Conservation (phyloP, 495 filamentous ascomycete species). For the Penicillium alfredii region DNA sequence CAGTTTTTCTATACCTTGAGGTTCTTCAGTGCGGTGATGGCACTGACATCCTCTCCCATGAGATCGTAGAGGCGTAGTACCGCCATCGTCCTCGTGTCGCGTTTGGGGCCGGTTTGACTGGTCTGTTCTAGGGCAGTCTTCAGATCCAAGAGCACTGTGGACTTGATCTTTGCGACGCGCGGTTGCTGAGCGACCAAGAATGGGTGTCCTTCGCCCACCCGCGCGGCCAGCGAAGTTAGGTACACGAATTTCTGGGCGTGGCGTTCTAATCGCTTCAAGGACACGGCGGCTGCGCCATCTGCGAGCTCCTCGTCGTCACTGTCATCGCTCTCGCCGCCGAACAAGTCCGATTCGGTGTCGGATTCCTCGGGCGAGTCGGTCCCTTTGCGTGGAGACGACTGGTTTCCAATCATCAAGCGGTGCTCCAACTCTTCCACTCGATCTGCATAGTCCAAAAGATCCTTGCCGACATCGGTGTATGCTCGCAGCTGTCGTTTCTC, state of each 20-base stretch:
- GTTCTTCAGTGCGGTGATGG: conserved; percentile 55
- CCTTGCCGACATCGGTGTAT: conserved; percentile 53
- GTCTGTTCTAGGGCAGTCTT: conserved; percentile 72
- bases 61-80: conserved; percentile 71
- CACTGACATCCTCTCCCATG: conserved; percentile 68
- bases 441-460: conserved; percentile 64
- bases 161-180: conserved; percentile 55
- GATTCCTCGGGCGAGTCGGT: conserved; percentile 13
- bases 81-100: conserved; percentile 55
- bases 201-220: conserved; percentile 56
- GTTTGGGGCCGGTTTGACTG: conserved; percentile 45
- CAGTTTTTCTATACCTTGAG: conserved; percentile 45
- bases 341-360: conserved; percentile 35
- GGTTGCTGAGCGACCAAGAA: conserved; percentile 55
- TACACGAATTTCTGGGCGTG: conserved; percentile 55
- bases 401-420: conserved; percentile 51
- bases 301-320: conserved; percentile 47
- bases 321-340: conserved; percentile 49
- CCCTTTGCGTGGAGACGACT: conserved; percentile 7
- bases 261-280: conserved; percentile 47
- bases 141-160: conserved; percentile 79
- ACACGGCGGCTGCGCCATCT: conserved; percentile 37
- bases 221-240: conserved; percentile 43
- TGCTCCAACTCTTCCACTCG: conserved; percentile 70
- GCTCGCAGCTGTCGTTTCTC: conserved; percentile 48